Percentiles rank a stretch among this genome's conserved stretches.
Conservation (phyloP, 1,139 yeast species). For the Lodderomyces theae region DNA sequence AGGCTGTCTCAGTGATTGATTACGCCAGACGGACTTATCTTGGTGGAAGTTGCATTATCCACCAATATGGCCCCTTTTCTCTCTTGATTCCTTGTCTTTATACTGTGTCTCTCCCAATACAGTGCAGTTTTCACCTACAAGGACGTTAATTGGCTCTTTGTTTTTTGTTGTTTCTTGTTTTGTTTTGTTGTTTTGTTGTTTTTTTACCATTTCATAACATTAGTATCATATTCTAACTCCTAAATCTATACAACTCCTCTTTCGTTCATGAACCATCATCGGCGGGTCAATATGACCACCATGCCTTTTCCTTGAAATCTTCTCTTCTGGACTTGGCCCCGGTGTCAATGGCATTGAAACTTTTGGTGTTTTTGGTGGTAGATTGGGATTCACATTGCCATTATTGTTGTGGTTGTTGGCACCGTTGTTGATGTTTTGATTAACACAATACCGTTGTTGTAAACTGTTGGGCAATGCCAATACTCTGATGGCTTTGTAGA, state of each 20-base stretch:
- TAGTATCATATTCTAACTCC: constrained; percentile 4
- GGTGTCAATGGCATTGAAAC: constrained; percentile 6
- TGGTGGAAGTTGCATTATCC: no score
- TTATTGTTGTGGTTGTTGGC: not conserved
- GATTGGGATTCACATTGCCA: not conserved
- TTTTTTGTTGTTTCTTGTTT: no score
- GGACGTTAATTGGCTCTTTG: no score
- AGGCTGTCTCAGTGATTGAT: no score
- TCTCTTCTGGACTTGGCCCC: constrained; percentile 6
- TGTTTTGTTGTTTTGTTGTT: no score
- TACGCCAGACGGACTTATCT: no score
- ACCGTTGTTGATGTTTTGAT: not conserved
- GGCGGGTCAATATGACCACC: not conserved
- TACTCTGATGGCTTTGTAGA: constrained; percentile 11
- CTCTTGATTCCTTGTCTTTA: no score
- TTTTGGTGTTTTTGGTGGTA: constrained; percentile 5
- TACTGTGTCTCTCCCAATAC: no score
- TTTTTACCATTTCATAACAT: no score
- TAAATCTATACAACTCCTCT: constrained; percentile 4
- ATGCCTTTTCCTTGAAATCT: constrained; percentile 4
- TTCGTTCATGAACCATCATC: constrained; percentile 1
- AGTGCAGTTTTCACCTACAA: no score
- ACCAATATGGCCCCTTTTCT: no score
- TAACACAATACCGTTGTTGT: constrained; percentile 4
- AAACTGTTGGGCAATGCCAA: constrained; percentile 6